These are phyloP conservation scores for Hyaloperonospora arabidopsidis DNA, from an alignment of 352 stramenopile genomes.

Conservation along the genomic window DNA sequence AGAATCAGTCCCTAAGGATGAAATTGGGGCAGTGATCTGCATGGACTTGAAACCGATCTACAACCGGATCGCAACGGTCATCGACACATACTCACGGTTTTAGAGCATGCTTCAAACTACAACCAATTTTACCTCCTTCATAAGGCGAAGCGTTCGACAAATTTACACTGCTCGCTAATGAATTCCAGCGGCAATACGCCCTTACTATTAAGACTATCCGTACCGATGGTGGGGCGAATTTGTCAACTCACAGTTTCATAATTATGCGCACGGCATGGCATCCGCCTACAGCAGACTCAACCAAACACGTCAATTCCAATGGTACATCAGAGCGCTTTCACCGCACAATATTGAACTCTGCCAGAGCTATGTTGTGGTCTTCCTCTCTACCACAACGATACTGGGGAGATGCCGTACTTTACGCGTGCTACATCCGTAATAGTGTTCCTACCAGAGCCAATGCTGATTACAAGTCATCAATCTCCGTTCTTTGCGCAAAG, in stretches of 20 bases:
- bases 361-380: constrained; percentile 2
- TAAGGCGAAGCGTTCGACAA: constrained; percentile 6
- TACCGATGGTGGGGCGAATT: neutral
- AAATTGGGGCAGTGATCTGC: neutral
- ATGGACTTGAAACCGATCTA: neutral
- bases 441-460: too few species aligned
- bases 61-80: neutral
- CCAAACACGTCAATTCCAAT: neutral
- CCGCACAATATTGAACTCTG: constrained; percentile 1
- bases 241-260: neutral
- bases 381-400: neutral
- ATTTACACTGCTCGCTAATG: neutral
- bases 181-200: neutral
- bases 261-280: neutral
- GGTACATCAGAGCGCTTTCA: neutral
- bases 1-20: neutral
- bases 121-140: constrained; percentile 9
- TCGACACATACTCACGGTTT: constrained; percentile 7
- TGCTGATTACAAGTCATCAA: neutral
- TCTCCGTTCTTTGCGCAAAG: neutral
- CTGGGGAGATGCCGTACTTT: constrained; percentile 7
- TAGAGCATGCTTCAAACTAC: constrained; percentile 13
- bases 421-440: constrained; percentile 9
- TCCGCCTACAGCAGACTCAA: neutral
- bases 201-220: neutral